phyloP scores from a whole-genome alignment of 768 basidiomycete species.

The Tubosaeta brunneosetosa region DNA sequence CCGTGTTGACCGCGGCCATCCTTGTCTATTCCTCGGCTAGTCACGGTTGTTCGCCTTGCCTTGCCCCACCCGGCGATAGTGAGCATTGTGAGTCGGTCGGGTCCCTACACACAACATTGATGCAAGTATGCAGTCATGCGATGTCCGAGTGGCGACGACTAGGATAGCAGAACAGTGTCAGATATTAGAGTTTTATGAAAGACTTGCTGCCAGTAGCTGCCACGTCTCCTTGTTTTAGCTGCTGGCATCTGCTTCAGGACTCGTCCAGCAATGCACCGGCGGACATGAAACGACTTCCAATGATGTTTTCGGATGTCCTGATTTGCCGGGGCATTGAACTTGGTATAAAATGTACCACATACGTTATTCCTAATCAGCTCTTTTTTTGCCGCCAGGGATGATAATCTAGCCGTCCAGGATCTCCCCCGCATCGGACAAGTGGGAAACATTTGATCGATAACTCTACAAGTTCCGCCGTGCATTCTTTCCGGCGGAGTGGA shows the following conservation, averaged over 20 bases:
- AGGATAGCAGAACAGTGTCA: background rate
- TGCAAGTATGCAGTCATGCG: background rate
- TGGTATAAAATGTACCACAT: background rate
- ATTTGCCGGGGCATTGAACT: background rate
- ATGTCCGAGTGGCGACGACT: background rate
- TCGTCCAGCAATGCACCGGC: background rate
- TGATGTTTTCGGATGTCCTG: slow-evolving; percentile 7
- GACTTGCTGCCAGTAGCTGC: background rate
- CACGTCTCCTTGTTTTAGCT: background rate
- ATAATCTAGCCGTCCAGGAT: slow-evolving; percentile 10
- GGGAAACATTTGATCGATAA: slow-evolving; percentile 25
- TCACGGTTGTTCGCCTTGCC: background rate
- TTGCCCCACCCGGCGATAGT: background rate
- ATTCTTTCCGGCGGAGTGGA: background rate
- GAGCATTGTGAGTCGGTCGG: too few species aligned
- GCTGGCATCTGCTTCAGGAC: background rate
- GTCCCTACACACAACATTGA: background rate
- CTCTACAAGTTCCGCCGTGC: background rate
- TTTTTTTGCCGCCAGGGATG: slow-evolving; percentile 2
- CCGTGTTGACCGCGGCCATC: background rate
- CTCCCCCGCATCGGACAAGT: slow-evolving; percentile 15
- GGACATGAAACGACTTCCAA: background rate
- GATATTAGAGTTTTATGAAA: background rate
- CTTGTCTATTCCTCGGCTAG: background rate
- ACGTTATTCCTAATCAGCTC: slow-evolving; percentile 1